Base-by-base conservation (phyloP, 148 eudicot genomes). In the Agrostemma githago region DNA sequence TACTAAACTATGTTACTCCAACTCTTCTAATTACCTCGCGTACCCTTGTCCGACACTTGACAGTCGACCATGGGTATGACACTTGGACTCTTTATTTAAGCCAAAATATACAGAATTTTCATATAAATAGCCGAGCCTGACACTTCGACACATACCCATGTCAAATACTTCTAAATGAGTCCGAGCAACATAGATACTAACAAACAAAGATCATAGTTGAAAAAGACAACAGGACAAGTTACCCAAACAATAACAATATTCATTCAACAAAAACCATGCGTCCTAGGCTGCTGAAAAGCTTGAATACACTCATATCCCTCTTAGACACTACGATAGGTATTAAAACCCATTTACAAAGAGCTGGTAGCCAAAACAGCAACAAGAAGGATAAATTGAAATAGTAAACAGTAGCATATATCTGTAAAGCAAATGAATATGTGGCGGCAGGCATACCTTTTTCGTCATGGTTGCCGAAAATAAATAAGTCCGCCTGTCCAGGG, bases 401-500 rank as follows among this genome's bases (percentile, higher is more conserved):
- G 34, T 26, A 43, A 53, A 20, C 34, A 62, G 46, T 15, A 19
- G 15, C 51, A 14, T n/a, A 17, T 14, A 63, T 26, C 17, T 21
- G 16, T 68, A 17, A 54, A 53, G 2, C 37, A 20, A 21, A 57
- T 26, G 21, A 64, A 15, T 26, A 6, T 62, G 42, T 34, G 34
- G 9, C 8, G 34, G 9, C 8, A 67, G 20, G 12, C 71, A 26
- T 74, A 91, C 98, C 90, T 93, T 93, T 70, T 87, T 86, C 9
- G 98, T 91, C 97, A 94, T 91, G 15, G 98, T 91, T 62, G 97
- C 97, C 62, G 98, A 94, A 77, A 88, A 94, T 60, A 94, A 76
- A 79, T 78, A 94, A 56, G 98, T 92, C 72, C 85, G 86, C 66
- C 97, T 71, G 19, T 89, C 88, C 46, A 82, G 90, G 79, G 98